Percentiles rank a stretch among this genome's conserved stretches.
phyloP scores from a whole-genome alignment of 805 yeast species.

The Geotrichum ghanense region DNA sequence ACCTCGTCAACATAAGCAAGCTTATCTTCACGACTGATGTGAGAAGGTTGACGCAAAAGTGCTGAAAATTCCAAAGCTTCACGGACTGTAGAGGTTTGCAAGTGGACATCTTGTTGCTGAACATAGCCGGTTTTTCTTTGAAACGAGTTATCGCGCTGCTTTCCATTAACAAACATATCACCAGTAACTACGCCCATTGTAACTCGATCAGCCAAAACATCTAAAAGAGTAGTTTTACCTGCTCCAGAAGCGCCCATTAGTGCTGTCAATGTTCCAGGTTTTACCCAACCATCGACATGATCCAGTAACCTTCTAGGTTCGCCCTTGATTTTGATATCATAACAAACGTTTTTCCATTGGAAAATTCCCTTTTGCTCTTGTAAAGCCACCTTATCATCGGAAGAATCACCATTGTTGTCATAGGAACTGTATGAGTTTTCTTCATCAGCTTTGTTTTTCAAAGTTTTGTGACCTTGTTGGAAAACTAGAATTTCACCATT shows the following conservation, averaged over 20 bases:
- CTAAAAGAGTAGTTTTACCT: slow-evolving; percentile 66
- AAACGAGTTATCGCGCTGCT: slow-evolving; percentile 47
- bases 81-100: slow-evolving; percentile 54
- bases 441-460: slow-evolving; percentile 3
- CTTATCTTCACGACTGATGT: slow-evolving; percentile 43
- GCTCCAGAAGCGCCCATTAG: slow-evolving; percentile 73
- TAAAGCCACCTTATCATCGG: slow-evolving; percentile 7
- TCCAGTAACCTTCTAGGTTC: slow-evolving; percentile 48
- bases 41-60: slow-evolving; percentile 49
- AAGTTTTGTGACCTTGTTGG: slow-evolving; percentile 16
- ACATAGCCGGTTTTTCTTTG: slow-evolving; percentile 61
- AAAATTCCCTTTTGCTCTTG: slow-evolving; percentile 31
- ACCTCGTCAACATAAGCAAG: slow-evolving; percentile 55
- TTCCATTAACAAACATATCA: slow-evolving; percentile 56
- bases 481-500: slow-evolving; percentile 57
- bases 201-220: slow-evolving; percentile 59
- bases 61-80: slow-evolving; percentile 63
- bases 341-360: slow-evolving; percentile 69
- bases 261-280: slow-evolving; percentile 74
- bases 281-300: slow-evolving; percentile 72
- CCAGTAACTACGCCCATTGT: slow-evolving; percentile 65
- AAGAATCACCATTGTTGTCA: slow-evolving; percentile 6
- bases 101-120: slow-evolving; percentile 67
- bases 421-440: slow-evolving; percentile 2
- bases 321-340: slow-evolving; percentile 44